phyloP scores from a whole-genome alignment of 352 stramenopile species.

The Globisporangium mamillatum region DNA sequence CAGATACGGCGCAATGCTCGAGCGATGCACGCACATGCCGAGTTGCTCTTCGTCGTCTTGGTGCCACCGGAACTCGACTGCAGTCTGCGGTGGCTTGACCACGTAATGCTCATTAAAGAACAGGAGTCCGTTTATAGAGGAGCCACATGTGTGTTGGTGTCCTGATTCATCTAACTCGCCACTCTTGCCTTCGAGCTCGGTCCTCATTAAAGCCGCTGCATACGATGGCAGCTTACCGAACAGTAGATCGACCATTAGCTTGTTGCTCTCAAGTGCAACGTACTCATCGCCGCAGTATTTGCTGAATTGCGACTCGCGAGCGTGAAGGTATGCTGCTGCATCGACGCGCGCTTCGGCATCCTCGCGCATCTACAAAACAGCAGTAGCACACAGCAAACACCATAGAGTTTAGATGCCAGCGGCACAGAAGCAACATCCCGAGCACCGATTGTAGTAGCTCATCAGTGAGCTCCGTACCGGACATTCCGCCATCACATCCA shows the following conservation, averaged over 20 bases:
- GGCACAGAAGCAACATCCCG: neutral
- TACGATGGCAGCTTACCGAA: constrained; percentile 41
- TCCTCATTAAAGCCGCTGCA: constrained; percentile 18
- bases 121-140: constrained; percentile 13
- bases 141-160: no score
- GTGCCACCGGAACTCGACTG: constrained; percentile 74
- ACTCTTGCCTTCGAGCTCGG: neutral
- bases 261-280: constrained; percentile 1
- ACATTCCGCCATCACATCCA: constrained; percentile 56
- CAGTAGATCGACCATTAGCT: constrained; percentile 28
- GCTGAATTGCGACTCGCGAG: constrained; percentile 25
- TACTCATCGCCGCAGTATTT: neutral
- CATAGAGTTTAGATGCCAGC: neutral
- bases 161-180: neutral
- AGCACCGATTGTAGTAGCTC: neutral
- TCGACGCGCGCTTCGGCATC: constrained; percentile 27
- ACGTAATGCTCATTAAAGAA: constrained; percentile 86
- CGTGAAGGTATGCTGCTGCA: constrained; percentile 24
- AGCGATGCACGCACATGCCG: constrained; percentile 62
- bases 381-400: constrained; percentile 3
- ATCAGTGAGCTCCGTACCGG: constrained; percentile 25
- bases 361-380: constrained; percentile 36
- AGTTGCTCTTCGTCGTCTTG: constrained; percentile 75
- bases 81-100: constrained; percentile 52
- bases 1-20: constrained; percentile 46